Evolutionary conservation across 352 stramenopile genomes (phyloP).

Genomic region (Phytophthora lateralis): DNA sequence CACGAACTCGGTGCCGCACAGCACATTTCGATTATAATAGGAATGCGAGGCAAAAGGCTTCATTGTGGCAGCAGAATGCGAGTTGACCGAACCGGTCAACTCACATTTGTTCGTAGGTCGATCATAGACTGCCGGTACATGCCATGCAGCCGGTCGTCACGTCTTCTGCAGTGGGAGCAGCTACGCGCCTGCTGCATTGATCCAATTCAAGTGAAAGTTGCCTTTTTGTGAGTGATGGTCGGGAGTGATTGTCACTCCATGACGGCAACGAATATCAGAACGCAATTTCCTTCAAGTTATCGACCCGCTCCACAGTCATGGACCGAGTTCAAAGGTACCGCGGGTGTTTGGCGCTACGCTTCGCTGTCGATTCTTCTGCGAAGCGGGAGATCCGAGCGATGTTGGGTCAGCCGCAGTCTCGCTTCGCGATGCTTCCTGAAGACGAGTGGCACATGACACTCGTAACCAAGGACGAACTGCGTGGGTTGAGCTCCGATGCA

Average conservation of each 20-base stretch:
- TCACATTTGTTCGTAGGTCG: too few species aligned
- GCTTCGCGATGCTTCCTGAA: conserved; percentile 20
- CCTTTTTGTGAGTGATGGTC: conserved; percentile 26
- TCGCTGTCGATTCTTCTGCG: conserved; percentile 27
- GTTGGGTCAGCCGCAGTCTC: conserved; percentile 2
- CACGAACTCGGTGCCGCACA: too few species aligned
- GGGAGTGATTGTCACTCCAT: not conserved
- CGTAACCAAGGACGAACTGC: conserved; percentile 58
- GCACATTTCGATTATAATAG: too few species aligned
- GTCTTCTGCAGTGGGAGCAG: too few species aligned
- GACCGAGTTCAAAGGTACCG: conserved; percentile 36
- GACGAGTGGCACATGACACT: conserved; percentile 65
- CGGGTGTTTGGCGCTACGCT: conserved; percentile 44
- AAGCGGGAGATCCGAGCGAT: conserved; percentile 28
- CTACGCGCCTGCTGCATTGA: too few species aligned
- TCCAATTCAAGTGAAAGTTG: not conserved
- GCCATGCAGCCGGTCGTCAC: too few species aligned
- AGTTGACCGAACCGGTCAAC: too few species aligned
- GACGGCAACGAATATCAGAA: not conserved
- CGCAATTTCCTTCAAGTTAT: not conserved
- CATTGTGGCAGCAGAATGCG: too few species aligned
- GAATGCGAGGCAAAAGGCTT: too few species aligned
- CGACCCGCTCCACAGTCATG: too few species aligned
- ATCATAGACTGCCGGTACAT: too few species aligned
- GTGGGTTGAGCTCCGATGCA: conserved; percentile 21